Base-by-base conservation (phyloP, 345 rosid species). In the Aquilaria malaccensis region DNA sequence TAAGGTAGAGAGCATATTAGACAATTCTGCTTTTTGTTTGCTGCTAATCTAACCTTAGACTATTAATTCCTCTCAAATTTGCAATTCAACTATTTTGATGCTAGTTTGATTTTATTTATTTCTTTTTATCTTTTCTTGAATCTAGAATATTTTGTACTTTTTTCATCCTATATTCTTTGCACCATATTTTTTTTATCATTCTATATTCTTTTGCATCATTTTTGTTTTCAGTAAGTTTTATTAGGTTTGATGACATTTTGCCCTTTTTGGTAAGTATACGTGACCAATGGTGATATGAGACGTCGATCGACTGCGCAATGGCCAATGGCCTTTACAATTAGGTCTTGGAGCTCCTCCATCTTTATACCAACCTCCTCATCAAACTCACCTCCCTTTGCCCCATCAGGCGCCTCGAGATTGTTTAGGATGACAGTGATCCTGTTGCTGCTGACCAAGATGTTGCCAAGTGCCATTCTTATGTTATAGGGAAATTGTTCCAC, bases 251-350 rank as follows among this genome's bases (percentile, higher is more conserved):
- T 30, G 2, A n/a, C 1, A 47, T 60, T 53, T 7, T 29, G 63
- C 46, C 13, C 58, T 30, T 55, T 55, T 55, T 10, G 7, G 7
- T 55, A 11, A 22, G 22, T 22, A 22, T 22, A 22, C 22, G 22
- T 22, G 97, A 93, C 67, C 98, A 87, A 62, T 93, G 98, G 98
- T 93, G 98, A 97, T 93, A 81, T 63, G 97, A 88, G 11, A 85
- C 92, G 4, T 96, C 98, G 2, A 89, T 93, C 22, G 97, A 93
- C 60, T 89, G 87, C 60, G 98, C 96, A 14, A 96, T 94, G 2
- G 98, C 98, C 0, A 87, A 93, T 55, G 98, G 98, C 49, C 80
- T 84, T 46, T 87, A 87, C 66, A 91, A 93, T 67, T 67, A 89
- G 52, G 97, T 93, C 7, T 65, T 72, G 32, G 94, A 93, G 80